Evolutionary conservation across 768 basidiomycete species (phyloP).

Genomic region (Psilocybe subaeruginosa): DNA sequence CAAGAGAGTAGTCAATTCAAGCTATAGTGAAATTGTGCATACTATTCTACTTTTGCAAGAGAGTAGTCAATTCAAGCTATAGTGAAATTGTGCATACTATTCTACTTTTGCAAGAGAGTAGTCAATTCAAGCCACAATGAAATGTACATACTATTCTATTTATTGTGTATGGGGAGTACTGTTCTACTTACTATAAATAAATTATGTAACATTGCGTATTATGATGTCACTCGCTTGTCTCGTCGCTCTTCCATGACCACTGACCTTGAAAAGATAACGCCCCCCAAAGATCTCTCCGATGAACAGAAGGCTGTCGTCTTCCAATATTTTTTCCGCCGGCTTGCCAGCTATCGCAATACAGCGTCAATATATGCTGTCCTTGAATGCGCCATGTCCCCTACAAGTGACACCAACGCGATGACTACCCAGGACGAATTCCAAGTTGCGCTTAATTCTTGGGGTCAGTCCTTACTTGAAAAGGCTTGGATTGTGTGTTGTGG

Average conservation of each 20-base stretch:
- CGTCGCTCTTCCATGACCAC: slow-evolving; percentile 12
- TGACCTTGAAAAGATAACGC: slow-evolving; percentile 30
- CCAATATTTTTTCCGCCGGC: slow-evolving; percentile 42
- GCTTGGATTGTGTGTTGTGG: slow-evolving; percentile 47
- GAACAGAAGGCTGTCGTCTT: slow-evolving; percentile 40
- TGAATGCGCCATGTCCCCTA: slow-evolving; percentile 28
- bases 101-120: too few relatives aligned
- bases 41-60: too few relatives aligned
- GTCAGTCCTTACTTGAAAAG: slow-evolving; percentile 42
- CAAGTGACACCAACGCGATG: slow-evolving; percentile 7
- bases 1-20: too few relatives aligned
- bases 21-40: too few relatives aligned
- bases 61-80: too few relatives aligned
- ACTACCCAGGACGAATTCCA: slow-evolving; percentile 33
- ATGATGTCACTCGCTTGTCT: background rate
- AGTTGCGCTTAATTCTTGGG: slow-evolving; percentile 45
- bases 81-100: too few relatives aligned
- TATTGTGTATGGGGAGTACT: too few relatives aligned
- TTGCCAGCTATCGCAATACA: slow-evolving; percentile 50
- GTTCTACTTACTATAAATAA: background rate
- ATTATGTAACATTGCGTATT: background rate
- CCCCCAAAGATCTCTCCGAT: slow-evolving; percentile 42
- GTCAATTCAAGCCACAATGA: too few relatives aligned
- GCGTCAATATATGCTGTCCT: slow-evolving; percentile 38
- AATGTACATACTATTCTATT: too few relatives aligned